These are phyloP conservation scores for Liriodendron chinense DNA, from an alignment of 164 flowering plant species.

Conservation along the genomic window DNA sequence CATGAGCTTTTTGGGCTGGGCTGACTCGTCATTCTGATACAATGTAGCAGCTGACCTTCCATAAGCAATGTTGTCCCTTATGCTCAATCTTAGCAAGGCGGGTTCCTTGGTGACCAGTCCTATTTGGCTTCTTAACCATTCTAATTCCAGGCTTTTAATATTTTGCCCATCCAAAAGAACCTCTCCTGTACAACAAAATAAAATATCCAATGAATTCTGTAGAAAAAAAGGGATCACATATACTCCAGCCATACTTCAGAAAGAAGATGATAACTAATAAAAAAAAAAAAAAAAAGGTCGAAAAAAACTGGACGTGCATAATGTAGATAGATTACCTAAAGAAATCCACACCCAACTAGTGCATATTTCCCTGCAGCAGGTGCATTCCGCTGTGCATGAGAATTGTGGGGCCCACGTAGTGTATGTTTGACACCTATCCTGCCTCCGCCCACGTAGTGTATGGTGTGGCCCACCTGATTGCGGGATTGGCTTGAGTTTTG, in stretches of 20 bases:
- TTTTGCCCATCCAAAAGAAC: constrained; percentile 95
- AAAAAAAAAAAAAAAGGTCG: no score
- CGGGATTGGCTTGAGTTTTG: no score
- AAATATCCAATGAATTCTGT: background rate
- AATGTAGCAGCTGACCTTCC: constrained; percentile 63
- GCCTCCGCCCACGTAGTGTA: no score
- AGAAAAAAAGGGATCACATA: background rate
- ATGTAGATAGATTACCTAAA: constrained; percentile 52
- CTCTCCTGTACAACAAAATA: constrained; percentile 62
- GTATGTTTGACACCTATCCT: no score
- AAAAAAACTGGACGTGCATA: background rate
- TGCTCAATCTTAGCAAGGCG: constrained; percentile 87
- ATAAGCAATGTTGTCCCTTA: constrained; percentile 91
- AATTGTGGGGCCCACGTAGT: no score
- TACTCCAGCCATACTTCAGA: background rate
- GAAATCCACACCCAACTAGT: no score
- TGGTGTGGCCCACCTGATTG: no score
- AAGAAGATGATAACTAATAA: no score
- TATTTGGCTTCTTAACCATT: constrained; percentile 91
- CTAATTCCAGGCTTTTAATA: constrained; percentile 77
- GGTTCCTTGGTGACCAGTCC: constrained; percentile 97
- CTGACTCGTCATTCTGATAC: constrained; percentile 83
- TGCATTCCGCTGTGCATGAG: no score
- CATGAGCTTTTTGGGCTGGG: constrained; percentile 97
- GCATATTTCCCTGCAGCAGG: no score